Percentiles rank a stretch among this genome's conserved stretches.
Evolutionary conservation across 345 rosid species (phyloP).

Genomic region (Erodium maritimum): DNA sequence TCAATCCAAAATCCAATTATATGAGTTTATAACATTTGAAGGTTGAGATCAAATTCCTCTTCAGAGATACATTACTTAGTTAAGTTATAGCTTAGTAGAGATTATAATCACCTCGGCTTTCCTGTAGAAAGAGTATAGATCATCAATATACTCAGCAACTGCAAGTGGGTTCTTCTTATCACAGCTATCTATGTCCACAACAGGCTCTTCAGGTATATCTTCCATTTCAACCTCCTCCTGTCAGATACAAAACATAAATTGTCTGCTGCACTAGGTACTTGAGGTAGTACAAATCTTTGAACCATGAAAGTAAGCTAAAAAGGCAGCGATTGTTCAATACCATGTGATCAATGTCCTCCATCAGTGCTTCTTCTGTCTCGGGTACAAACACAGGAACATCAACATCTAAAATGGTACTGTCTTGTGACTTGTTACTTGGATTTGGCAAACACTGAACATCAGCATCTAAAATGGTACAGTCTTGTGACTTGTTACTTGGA

Average conservation of each 20-base stretch:
- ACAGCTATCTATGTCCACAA: conserved; percentile 50
- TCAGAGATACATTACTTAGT: neutral
- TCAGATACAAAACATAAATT: neutral
- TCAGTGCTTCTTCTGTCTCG: conserved; percentile 79
- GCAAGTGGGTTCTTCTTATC: conserved; percentile 72
- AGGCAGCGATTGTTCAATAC: conserved; percentile 20
- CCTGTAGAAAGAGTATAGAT: conserved; percentile 51
- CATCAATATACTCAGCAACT: conserved; percentile 73
- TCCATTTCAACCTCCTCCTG: conserved; percentile 92
- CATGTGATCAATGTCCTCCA: conserved; percentile 82
- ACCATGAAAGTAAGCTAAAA: neutral
- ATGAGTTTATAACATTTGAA: too few species aligned
- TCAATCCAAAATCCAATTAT: too few species aligned
- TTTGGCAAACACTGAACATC: conserved; percentile 36
- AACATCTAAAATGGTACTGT: conserved; percentile 34
- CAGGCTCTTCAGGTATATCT: conserved; percentile 41
- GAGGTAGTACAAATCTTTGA: neutral
- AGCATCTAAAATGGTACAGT: conserved; percentile 34
- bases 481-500: conserved; percentile 21
- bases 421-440: conserved; percentile 22
- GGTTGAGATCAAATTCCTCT: too few species aligned
- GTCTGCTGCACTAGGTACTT: neutral
- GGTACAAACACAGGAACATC: conserved; percentile 77
- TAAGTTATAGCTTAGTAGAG: neutral
- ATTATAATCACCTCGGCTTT: conserved; percentile 50